Evolutionary conservation across 495 filamentous ascomycete genomes (phyloP), one percentile per base, ranked within the genome.

Genomic region (Talaromyces wortmannii): DNA sequence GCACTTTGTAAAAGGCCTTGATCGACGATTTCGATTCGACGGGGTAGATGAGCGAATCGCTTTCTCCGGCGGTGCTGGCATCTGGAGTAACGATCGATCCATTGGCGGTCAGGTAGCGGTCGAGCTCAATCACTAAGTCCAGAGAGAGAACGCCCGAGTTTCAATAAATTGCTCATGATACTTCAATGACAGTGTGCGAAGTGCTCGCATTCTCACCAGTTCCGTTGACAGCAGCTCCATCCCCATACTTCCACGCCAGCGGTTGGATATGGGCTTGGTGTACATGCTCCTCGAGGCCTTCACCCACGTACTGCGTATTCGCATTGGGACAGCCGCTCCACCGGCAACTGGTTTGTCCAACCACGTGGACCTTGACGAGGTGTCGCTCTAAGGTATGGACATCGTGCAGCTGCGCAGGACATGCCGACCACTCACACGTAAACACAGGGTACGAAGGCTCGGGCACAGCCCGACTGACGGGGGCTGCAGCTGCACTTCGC

Each of bases 371-470:
- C 52, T 84, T 78, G 31, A 74, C 59, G 17, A 92, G 62, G 63
- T 95, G 90, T 52, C 78, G 80, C 53, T 82, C 80, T 17, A 94
- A 73, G 0, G 83, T 83, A 2, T 84, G 79, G 32, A 90, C 63
- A 62, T 91, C 92, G 58, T 92, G 89, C 4, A 94, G 72, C 62
- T 90, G 79, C 0, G 84, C 82, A 5, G 75, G 73, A 61, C 90
- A 95, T 7, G 69, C 65, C 40, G 76, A 63, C 88, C 88, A 91
- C 33, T 70, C 59, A 63, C 88, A 92, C 40, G 74, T 67, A 65
- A 74, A 86, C 11, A 82, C 67, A 42, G 65, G 65, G 56, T 77
- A 79, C 2, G 64, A 43, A 4, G 64, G 58, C 13, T 51, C 36
- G 18, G 61, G 48, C 7, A 53, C 42, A 52, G 40, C 15, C 36